A percentile compares a stretch with the other conserved stretches of the same genome.
Conservation (phyloP, 2,329 filamentous ascomycete species). For the Calcarisporium arbuscula region DNA sequence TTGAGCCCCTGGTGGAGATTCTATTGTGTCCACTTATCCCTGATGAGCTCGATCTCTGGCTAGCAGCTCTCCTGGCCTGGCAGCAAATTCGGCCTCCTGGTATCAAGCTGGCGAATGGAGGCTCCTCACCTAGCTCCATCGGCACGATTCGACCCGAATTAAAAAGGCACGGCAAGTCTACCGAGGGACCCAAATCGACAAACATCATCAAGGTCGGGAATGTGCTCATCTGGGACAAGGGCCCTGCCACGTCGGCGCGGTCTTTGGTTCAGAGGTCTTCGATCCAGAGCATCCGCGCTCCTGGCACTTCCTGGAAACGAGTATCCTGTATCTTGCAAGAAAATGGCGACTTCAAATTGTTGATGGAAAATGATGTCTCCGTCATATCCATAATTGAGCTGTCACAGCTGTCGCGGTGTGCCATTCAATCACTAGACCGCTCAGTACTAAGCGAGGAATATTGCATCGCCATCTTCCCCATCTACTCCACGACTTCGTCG, state of each 20-base stretch:
- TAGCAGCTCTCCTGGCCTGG: conserved; percentile 76
- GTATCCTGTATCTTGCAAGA: conserved; percentile 93
- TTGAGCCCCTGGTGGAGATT: conserved; percentile 43
- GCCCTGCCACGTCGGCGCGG: conserved; percentile 46
- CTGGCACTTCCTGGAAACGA: conserved; percentile 66
- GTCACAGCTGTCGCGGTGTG: conserved; percentile 80
- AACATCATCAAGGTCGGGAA: conserved; percentile 96
- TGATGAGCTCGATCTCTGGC: conserved; percentile 71
- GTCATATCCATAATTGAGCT: conserved; percentile 80
- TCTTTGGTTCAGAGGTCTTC: conserved; percentile 52
- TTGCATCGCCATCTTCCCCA: conserved; percentile 92
- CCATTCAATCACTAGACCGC: conserved; percentile 82
- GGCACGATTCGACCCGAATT: conserved; percentile 35
- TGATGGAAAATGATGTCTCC: conserved; percentile 76
- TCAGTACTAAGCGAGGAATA: conserved; percentile 90
- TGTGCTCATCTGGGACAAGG: conserved; percentile 86
- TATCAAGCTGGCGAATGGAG: conserved; percentile 44
- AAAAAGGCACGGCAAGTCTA: conserved; percentile 31
- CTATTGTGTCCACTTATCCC: conserved; percentile 57
- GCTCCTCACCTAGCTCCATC: conserved; percentile 23
- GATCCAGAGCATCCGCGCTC: conserved; percentile 47
- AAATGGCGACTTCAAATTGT: conserved; percentile 87
- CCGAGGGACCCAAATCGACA: conserved; percentile 25
- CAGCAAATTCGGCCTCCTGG: conserved; percentile 62
- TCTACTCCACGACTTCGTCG: conserved; percentile 71